phyloP scores from a whole-genome alignment of 179 eudicot genomes.

The Monotropa hypopitys region DNA sequence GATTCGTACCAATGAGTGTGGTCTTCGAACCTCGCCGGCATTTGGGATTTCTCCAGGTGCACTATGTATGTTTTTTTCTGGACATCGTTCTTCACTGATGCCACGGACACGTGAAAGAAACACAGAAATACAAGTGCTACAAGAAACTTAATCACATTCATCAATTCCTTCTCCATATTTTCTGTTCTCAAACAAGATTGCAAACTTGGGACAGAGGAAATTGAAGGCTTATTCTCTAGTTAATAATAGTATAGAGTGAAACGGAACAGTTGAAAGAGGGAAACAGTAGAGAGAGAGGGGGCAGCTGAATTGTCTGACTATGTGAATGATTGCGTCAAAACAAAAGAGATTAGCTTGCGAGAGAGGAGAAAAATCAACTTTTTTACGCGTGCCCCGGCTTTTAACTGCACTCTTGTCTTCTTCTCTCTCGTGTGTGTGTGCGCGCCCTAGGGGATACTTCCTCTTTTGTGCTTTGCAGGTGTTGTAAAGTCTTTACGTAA shows the following conservation, averaged over 20 bases:
- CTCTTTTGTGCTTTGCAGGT: background rate
- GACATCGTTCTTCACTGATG: background rate
- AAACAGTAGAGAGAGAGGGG: background rate
- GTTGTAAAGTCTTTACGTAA: too few species aligned
- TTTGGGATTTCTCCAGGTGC: slow-evolving; percentile 24
- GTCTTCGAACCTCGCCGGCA: slow-evolving; percentile 24
- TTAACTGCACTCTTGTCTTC: background rate
- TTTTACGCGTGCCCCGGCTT: background rate
- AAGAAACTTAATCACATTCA: background rate
- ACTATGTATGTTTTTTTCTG: slow-evolving; percentile 20
- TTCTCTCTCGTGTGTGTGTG: too few species aligned
- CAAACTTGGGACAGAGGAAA: background rate
- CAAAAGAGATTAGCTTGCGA: background rate
- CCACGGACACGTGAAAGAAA: slow-evolving; percentile 12
- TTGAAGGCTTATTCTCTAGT: background rate
- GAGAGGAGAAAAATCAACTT: background rate
- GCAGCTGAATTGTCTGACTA: background rate
- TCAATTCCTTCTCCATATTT: slow-evolving; percentile 8
- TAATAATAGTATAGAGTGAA: background rate
- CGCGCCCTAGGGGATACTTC: too few species aligned
- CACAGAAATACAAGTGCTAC: slow-evolving; percentile 7
- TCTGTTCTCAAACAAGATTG: background rate
- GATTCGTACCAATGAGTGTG: slow-evolving; percentile 44
- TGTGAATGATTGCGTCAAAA: slow-evolving; percentile 7
- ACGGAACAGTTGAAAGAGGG: background rate